Percentiles rank a stretch among this genome's conserved stretches.
Conservation (phyloP, 805 yeast genomes). For the Kodamaea neixiangensis region DNA sequence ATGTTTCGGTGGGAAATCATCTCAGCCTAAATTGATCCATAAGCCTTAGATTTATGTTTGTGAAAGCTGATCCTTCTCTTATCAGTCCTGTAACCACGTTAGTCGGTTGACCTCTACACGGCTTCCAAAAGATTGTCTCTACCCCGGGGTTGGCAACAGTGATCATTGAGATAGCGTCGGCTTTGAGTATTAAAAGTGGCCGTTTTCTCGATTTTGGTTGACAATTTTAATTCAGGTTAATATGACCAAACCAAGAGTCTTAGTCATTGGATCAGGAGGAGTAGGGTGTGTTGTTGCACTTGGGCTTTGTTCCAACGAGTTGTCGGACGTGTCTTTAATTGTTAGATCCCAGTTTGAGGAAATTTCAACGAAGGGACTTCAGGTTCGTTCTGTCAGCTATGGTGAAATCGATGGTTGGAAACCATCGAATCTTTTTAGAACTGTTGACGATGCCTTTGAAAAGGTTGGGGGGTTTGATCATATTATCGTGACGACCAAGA, state of each 20-base stretch:
- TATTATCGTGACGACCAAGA: constrained; percentile 41
- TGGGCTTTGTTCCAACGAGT: constrained; percentile 51
- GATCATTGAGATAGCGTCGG: no score
- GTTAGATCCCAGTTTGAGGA: constrained; percentile 64
- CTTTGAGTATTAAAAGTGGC: no score
- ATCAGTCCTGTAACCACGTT: no score
- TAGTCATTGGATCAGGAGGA: constrained; percentile 82
- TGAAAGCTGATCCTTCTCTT: no score
- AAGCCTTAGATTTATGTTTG: no score
- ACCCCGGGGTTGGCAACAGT: no score
- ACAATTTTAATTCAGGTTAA: background rate
- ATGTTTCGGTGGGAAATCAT: no score
- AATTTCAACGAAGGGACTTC: constrained; percentile 55
- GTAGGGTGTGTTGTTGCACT: constrained; percentile 80
- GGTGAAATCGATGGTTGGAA: constrained; percentile 56
- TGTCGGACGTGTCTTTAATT: constrained; percentile 58
- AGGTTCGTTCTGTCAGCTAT: constrained; percentile 61
- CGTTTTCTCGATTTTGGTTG: background rate
- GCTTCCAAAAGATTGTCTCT: no score
- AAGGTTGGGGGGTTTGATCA: constrained; percentile 34
- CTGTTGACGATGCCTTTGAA: constrained; percentile 47
- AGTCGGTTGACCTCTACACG: no score
- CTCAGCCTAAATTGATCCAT: no score
- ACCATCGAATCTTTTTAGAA: constrained; percentile 49
- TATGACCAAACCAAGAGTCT: constrained; percentile 32